Evolutionary conservation across 352 stramenopile species (phyloP).

Genomic region (Globisporangium recalcitrans): DNA sequence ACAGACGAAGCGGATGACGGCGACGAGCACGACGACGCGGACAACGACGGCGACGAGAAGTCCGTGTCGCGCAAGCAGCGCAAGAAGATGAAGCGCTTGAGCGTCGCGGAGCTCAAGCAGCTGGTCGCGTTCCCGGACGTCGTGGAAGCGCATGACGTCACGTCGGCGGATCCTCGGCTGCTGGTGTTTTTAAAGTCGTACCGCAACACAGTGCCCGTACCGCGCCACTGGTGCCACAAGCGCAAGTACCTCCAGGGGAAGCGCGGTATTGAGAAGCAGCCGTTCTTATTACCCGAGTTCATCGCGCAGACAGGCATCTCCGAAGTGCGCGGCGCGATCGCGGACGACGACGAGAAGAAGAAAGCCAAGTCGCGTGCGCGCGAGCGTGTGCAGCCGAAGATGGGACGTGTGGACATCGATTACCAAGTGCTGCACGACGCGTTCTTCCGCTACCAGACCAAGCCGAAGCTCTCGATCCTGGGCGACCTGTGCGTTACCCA

Average conservation of each 20-base stretch:
- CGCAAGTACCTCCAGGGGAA: conserved; percentile 98
- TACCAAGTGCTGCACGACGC: conserved; percentile 97
- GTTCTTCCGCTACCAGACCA: conserved; percentile 99
- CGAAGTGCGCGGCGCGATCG: conserved; percentile 65
- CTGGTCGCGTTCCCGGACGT: conserved; percentile 91
- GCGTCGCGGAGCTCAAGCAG: conserved; percentile 96
- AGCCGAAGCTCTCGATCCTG: conserved; percentile 88
- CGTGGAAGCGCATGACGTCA: conserved; percentile 97
- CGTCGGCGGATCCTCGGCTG: conserved; percentile 92
- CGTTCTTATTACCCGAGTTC: conserved; percentile 95
- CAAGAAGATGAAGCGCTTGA: conserved; percentile 91
- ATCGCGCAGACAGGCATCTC: conserved; percentile 95
- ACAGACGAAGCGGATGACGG: conserved; percentile 9
- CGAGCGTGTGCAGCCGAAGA: conserved; percentile 92
- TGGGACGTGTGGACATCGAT: conserved; percentile 97
- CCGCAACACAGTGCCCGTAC: conserved; percentile 95
- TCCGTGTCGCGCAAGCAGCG: conserved; percentile 89
- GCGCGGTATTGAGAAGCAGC: conserved; percentile 93
- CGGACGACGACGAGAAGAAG: conserved; percentile 89
- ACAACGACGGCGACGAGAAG: conserved; percentile 25
- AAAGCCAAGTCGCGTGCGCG: conserved; percentile 91
- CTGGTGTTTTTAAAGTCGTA: conserved; percentile 95
- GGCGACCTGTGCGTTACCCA: conserved; percentile 61
- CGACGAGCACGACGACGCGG: not conserved
- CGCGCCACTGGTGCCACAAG: conserved; percentile 96